Base-by-base conservation (phyloP, 2,329 filamentous ascomycete genomes). In the Sclerotinia glacialis region DNA sequence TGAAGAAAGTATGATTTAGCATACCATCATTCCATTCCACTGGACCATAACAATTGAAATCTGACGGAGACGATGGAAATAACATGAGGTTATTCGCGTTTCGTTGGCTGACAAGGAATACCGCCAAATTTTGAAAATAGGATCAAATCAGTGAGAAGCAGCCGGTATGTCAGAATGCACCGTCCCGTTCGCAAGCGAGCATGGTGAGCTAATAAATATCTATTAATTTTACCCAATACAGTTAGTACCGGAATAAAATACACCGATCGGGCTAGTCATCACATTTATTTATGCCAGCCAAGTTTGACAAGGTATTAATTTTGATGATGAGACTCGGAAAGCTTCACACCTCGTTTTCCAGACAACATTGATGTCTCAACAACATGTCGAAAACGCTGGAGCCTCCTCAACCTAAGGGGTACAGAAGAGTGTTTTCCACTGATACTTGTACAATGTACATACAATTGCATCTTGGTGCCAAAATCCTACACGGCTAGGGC, bases 261-360 rank as follows among this genome's bases (percentile, higher is more conserved):
- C 50, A 21, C 42, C 31, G 42, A 56, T 49, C 6, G 5, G 28
- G 40, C 14, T 34, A 23, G 12, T 16, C 4, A 5, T 37, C 18
- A 7, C 7, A 18, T 42, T 37, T 31, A 21, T 64, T 44, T 42
- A 42, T 46, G 37, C 50, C 37, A 64, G 37, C 11, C 37, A 5
- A 55, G 61, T 44, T 26, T 44, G 37, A 64, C 40, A 44, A 55
- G 42, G 62, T 21, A 34, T 55, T 23, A 18, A 34, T 64, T 31
- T 64, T 46, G 23, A 59, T 59, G 56, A 40, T 65, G 52, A 65
- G 52, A 65, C 63, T 59, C 42, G 42, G 31, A 8, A 59, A 65
- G 63, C 63, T 65, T 65, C 63, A 65, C 31, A 59, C 28, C 58
- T 59, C 53, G 16, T 65, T 59, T 40, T 59, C 42, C n/a, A 59